phyloP scores from a whole-genome alignment of 805 yeast genomes.

The Ogataea allantospora region DNA sequence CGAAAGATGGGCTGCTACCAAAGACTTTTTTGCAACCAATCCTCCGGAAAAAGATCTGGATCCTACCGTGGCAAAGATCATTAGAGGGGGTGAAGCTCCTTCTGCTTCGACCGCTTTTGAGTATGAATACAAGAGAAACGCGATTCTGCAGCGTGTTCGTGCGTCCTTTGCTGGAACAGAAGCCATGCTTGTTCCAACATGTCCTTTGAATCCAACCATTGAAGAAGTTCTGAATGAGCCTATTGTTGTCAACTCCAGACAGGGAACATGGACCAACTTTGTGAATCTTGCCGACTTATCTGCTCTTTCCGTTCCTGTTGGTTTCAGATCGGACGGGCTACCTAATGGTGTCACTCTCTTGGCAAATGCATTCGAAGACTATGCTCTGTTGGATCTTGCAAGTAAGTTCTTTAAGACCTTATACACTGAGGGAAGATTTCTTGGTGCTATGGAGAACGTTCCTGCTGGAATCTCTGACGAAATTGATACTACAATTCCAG shows the following conservation, averaged over 20 bases:
- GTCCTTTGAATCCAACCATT: constrained; percentile 87
- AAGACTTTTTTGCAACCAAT: constrained; percentile 65
- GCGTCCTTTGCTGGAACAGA: constrained; percentile 59
- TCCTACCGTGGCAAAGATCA: constrained; percentile 77
- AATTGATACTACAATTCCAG: constrained; percentile 45
- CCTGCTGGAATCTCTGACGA: constrained; percentile 41
- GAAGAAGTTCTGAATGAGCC: constrained; percentile 76
- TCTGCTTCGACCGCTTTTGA: constrained; percentile 83
- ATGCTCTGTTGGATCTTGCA: constrained; percentile 84
- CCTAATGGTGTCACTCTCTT: constrained; percentile 90
- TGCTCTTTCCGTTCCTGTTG: constrained; percentile 89
- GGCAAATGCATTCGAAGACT: constrained; percentile 81
- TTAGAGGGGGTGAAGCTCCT: constrained; percentile 72
- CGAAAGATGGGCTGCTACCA: constrained; percentile 84
- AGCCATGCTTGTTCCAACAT: constrained; percentile 85
- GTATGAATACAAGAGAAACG: constrained; percentile 84
- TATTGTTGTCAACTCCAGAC: constrained; percentile 75
- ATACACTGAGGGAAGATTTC: constrained; percentile 47
- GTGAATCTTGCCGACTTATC: constrained; percentile 92
- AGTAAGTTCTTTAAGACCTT: constrained; percentile 56
- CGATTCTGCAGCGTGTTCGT: constrained; percentile 64
- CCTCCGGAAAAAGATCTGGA: constrained; percentile 74
- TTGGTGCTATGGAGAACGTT: constrained; percentile 43
- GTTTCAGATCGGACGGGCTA: constrained; percentile 82
- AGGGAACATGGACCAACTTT: constrained; percentile 98